phyloP scores from a whole-genome alignment of 2,329 filamentous ascomycete genomes.

The Neonectria magnoliae region DNA sequence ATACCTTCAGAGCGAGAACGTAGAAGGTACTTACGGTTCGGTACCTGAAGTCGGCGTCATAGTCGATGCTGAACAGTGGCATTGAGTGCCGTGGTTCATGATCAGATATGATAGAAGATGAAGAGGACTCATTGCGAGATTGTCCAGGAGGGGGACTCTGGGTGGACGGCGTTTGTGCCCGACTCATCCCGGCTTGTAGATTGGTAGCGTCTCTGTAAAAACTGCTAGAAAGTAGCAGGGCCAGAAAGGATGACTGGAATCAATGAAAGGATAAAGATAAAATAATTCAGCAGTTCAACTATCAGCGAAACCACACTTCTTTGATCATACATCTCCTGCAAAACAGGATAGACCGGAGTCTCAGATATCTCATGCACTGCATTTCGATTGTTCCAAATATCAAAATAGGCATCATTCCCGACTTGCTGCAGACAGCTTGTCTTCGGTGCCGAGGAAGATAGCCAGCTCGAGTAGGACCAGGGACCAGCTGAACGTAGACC shows the following conservation, averaged over 20 bases:
- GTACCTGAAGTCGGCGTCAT: constrained; percentile 13
- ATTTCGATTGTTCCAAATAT: neutral
- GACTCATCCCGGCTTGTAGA: neutral
- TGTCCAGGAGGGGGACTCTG: neutral
- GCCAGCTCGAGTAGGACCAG: neutral
- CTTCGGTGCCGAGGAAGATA: neutral
- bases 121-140: constrained; percentile 1
- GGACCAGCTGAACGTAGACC: neutral
- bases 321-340: too few species aligned
- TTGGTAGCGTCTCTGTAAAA: too few species aligned
- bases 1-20: too few species aligned
- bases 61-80: neutral
- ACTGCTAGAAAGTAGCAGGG: too few species aligned
- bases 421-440: neutral
- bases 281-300: too few species aligned
- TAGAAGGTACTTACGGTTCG: constrained; percentile 2
- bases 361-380: neutral
- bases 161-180: constrained; percentile 8
- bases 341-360: too few species aligned
- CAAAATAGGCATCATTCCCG: neutral
- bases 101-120: constrained; percentile 3
- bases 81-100: constrained; percentile 4
- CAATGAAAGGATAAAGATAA: neutral
- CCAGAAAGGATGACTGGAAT: neutral
- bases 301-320: too few species aligned